These are phyloP conservation scores for Beta macrorhiza DNA, from an alignment of 179 eudicot species.

Conservation along the genomic window DNA sequence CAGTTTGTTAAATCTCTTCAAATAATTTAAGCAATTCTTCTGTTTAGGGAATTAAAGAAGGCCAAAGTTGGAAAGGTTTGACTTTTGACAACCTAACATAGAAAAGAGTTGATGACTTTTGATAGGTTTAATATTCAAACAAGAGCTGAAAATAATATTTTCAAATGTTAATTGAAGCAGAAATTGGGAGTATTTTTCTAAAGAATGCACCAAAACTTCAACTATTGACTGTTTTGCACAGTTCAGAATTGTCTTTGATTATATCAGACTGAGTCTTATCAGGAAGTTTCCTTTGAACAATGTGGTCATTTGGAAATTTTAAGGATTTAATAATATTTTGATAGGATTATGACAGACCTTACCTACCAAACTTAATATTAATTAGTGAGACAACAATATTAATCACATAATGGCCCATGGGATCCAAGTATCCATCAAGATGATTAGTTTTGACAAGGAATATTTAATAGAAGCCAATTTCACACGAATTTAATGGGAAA, in stretches of 20 bases:
- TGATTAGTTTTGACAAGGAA: neutral
- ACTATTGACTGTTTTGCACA: slow-evolving; percentile 6
- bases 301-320: neutral
- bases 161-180: neutral
- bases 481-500: neutral
- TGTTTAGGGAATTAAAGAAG: neutral
- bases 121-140: neutral
- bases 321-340: neutral
- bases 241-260: neutral
- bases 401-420: neutral
- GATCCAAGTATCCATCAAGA: neutral
- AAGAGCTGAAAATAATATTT: neutral
- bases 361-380: neutral
- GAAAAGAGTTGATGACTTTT: neutral
- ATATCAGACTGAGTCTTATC: too few relatives aligned
- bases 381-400: neutral
- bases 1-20: neutral
- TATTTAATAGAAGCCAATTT: neutral
- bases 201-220: slow-evolving; percentile 1
- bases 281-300: neutral
- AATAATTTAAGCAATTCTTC: neutral
- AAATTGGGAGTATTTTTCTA: neutral
- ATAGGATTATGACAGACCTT: neutral
- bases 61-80: neutral
- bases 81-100: slow-evolving; percentile 4